Evolutionary conservation across 495 filamentous ascomycete species (phyloP).

Genomic region (Penicillium egyptiacum): DNA sequence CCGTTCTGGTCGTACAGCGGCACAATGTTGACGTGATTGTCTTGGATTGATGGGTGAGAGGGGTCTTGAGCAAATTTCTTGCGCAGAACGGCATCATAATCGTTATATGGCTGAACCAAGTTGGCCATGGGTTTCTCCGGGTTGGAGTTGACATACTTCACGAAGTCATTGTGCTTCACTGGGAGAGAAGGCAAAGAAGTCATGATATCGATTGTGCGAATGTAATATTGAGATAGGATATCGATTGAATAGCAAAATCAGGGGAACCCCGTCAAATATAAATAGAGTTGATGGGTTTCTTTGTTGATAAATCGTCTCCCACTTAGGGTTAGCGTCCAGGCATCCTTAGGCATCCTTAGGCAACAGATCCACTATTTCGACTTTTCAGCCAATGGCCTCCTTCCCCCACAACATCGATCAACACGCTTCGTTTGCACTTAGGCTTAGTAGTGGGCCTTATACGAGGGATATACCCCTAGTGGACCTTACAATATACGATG

Average conservation of each 20-base stretch:
- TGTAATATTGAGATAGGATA: background rate
- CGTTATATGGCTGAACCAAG: constrained; percentile 65
- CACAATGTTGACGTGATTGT: constrained; percentile 64
- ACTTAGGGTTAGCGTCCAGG: constrained; percentile 1
- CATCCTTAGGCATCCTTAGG: constrained; percentile 5
- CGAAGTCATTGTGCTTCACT: constrained; percentile 5
- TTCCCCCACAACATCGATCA: background rate
- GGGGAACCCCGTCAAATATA: background rate
- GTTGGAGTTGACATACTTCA: constrained; percentile 3
- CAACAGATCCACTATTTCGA: constrained; percentile 1
- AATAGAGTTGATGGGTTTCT: background rate
- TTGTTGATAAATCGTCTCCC: background rate
- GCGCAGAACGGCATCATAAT: constrained; percentile 66
- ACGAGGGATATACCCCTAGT: too few relatives aligned
- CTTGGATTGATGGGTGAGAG: constrained; percentile 53
- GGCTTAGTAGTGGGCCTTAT: too few relatives aligned
- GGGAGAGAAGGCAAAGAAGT: background rate
- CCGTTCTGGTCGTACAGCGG: constrained; percentile 66
- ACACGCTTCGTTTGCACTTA: background rate
- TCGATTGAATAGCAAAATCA: background rate
- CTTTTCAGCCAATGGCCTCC: background rate
- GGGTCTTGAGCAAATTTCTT: constrained; percentile 72
- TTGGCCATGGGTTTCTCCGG: constrained; percentile 44
- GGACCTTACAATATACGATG: too few relatives aligned
- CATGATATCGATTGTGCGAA: background rate